Conservation (phyloP, 768 basidiomycete species). For the Tulasnella sp. region DNA sequence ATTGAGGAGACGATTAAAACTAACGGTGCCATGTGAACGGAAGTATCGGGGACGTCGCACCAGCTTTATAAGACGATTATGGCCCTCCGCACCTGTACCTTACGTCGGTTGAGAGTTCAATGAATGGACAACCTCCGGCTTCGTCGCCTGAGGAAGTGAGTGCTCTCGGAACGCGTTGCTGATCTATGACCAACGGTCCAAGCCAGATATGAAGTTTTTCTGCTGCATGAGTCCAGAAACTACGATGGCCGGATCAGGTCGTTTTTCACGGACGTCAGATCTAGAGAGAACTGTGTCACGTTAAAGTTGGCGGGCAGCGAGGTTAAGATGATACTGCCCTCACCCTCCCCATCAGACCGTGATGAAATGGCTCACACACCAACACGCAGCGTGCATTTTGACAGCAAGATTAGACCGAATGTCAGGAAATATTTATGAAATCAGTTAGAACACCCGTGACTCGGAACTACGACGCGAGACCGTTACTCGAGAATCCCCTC, state of each 20-base stretch:
- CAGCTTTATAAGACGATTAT: background rate
- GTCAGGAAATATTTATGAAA: slow-evolving; percentile 71
- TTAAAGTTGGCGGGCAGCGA: slow-evolving; percentile 37
- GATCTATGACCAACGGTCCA: background rate
- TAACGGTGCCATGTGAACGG: slow-evolving; percentile 68
- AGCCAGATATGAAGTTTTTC: slow-evolving; percentile 87
- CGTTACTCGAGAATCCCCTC: background rate
- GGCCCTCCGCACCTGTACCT: slow-evolving; percentile 66
- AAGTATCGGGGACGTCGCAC: background rate
- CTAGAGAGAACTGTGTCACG: slow-evolving; percentile 98
- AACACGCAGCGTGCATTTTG: slow-evolving; percentile 76
- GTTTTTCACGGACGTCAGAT: slow-evolving; percentile 92
- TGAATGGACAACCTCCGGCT: slow-evolving; percentile 96
- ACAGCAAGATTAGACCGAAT: slow-evolving; percentile 71
- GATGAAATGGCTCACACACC: slow-evolving; percentile 81
- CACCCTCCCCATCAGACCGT: slow-evolving; percentile 46
- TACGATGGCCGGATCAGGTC: slow-evolving; percentile 91
- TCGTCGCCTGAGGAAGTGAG: slow-evolving; percentile 92
- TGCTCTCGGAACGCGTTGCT: background rate
- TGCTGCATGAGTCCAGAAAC: slow-evolving; percentile 92
- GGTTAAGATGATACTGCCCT: background rate
- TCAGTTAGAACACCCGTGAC: no score
- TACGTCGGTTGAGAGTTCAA: slow-evolving; percentile 94
- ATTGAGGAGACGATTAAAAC: slow-evolving; percentile 88
- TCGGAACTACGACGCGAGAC: no score